Conservation (phyloP, 805 yeast species). For the Ogataea parapolymorpha region DNA sequence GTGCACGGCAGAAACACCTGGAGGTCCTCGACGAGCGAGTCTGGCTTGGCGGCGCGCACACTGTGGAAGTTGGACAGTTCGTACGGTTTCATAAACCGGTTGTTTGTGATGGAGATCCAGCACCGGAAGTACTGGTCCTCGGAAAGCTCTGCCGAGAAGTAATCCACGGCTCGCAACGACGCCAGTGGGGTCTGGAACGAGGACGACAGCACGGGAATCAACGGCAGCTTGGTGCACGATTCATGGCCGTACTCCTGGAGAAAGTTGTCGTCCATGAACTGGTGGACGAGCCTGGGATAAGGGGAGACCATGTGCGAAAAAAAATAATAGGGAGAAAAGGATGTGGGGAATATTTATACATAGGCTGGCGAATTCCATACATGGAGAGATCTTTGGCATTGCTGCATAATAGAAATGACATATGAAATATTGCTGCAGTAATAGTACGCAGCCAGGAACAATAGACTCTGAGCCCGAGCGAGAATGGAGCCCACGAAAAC, state of each 20-base stretch:
- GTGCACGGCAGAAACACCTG: slow-evolving; percentile 35
- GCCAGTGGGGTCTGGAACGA: slow-evolving; percentile 8
- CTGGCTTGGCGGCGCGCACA: slow-evolving; percentile 19
- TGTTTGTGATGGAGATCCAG: slow-evolving; percentile 39
- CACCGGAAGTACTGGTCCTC: slow-evolving; percentile 37
- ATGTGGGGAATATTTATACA: background rate
- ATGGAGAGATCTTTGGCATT: slow-evolving; percentile 3
- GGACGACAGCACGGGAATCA: slow-evolving; percentile 20
- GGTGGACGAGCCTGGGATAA: slow-evolving; percentile 25
- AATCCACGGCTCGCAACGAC: slow-evolving; percentile 37
- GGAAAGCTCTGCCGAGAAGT: slow-evolving; percentile 36
- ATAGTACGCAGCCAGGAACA: background rate
- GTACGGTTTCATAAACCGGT: slow-evolving; percentile 34
- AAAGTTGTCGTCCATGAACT: slow-evolving; percentile 32
- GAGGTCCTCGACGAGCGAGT: slow-evolving; percentile 31
- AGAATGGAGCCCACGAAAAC: too few relatives aligned
- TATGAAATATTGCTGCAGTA: slow-evolving; percentile 1
- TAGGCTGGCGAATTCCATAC: slow-evolving; percentile 3
- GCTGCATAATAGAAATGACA: slow-evolving; percentile 1
- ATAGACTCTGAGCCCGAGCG: background rate
- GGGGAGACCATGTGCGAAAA: slow-evolving; percentile 4
- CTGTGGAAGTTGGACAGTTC: slow-evolving; percentile 30
- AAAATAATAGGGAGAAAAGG: background rate
- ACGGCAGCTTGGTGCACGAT: slow-evolving; percentile 25
- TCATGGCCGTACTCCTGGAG: slow-evolving; percentile 20